Evolutionary conservation across 23 red algal species (phyloP).

Genomic region (Cyanidioschyzon merolae): DNA sequence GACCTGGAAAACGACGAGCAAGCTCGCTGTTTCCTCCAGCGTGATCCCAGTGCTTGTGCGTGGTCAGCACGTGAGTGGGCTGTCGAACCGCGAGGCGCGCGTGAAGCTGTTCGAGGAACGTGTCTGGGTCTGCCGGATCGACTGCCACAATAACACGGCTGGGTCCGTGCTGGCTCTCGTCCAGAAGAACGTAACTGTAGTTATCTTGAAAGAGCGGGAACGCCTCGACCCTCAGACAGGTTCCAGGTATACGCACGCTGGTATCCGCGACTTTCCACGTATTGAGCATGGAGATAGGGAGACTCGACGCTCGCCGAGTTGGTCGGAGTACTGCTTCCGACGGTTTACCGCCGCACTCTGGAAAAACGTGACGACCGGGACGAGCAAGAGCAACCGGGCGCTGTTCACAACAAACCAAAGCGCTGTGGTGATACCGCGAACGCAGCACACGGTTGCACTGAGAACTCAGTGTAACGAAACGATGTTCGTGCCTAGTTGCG

Average conservation of each 20-base stretch:
- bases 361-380: too few species aligned
- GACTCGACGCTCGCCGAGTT: too few species aligned
- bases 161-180: constrained; percentile 27
- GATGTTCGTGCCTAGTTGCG: too few species aligned
- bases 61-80: constrained; percentile 48
- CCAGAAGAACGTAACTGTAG: constrained; percentile 65
- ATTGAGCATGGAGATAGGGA: not conserved
- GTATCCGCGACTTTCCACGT: not conserved
- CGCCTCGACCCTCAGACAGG: not conserved
- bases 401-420: too few species aligned
- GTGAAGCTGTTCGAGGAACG: constrained; percentile 28
- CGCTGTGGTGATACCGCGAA: too few species aligned
- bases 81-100: constrained; percentile 20
- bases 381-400: too few species aligned
- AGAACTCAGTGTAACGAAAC: too few species aligned
- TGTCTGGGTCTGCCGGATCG: constrained; percentile 58
- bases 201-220: constrained; percentile 41
- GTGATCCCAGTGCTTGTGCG: constrained; percentile 97
- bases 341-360: too few species aligned
- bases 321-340: too few species aligned
- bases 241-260: constrained; percentile 1
- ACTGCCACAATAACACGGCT: constrained; percentile 49
- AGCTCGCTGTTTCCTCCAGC: constrained; percentile 77
- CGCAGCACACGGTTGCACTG: too few species aligned
- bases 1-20: constrained; percentile 34